phyloP scores from a whole-genome alignment of 2,329 filamentous ascomycete species.

The Paracamarosporium sp. region DNA sequence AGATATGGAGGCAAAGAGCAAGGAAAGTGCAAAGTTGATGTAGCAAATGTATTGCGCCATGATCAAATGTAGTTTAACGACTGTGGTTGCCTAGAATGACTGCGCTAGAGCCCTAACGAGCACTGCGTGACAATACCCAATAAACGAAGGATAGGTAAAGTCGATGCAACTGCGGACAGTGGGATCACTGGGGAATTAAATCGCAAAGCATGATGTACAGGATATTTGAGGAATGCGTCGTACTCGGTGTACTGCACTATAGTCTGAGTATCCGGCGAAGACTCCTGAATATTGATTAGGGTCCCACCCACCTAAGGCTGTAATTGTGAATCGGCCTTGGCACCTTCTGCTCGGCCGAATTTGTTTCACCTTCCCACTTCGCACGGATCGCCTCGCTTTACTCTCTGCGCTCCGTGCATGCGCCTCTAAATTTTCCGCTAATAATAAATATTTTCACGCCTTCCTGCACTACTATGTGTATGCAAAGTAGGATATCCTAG shows the following conservation, averaged over 20 bases:
- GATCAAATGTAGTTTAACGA: not conserved
- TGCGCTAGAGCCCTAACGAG: not conserved
- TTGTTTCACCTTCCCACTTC: not conserved
- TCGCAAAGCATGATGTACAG: not conserved
- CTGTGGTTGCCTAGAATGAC: conserved; percentile 4
- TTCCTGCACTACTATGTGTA: too few species aligned
- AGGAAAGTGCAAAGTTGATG: conserved; percentile 12
- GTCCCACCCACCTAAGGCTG: not conserved
- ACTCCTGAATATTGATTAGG: conserved; percentile 14
- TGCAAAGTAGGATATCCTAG: too few species aligned
- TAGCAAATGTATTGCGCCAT: conserved; percentile 14
- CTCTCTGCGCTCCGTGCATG: too few species aligned
- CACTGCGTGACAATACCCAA: conserved; percentile 1
- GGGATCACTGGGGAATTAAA: not conserved
- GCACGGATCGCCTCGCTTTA: too few species aligned
- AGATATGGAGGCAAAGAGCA: conserved; percentile 7
- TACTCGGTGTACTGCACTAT: not conserved
- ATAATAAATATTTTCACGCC: too few species aligned
- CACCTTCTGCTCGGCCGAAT: not conserved
- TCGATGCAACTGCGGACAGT: not conserved
- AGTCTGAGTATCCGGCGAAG: not conserved
- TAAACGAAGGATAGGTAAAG: conserved; percentile 8
- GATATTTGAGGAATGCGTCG: conserved; percentile 1
- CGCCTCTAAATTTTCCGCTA: too few species aligned
- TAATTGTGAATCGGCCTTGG: not conserved